phyloP scores from a whole-genome alignment of 2,329 filamentous ascomycete species.

The Botryosphaeria dothidea region DNA sequence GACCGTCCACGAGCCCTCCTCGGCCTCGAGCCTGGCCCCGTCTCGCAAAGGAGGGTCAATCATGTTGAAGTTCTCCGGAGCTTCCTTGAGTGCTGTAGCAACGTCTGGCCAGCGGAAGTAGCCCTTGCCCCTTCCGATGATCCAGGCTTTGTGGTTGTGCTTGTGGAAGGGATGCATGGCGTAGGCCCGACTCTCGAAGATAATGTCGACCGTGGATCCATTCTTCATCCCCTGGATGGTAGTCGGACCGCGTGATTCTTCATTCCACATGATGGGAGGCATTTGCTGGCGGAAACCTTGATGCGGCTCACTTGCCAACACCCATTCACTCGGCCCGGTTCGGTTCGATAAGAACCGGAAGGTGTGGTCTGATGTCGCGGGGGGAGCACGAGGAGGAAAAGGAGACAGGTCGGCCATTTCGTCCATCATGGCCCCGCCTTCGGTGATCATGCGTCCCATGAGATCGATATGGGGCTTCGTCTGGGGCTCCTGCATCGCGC shows the following conservation, averaged over 20 bases:
- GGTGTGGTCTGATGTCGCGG: constrained; percentile 20
- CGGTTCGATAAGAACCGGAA: constrained; percentile 23
- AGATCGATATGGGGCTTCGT: constrained; percentile 22
- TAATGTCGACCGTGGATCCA: constrained; percentile 34
- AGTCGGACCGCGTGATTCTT: constrained; percentile 29
- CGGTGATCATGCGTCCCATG: constrained; percentile 18
- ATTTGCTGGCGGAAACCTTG: constrained; percentile 25
- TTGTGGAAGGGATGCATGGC: constrained; percentile 65
- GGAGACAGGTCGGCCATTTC: constrained; percentile 22
- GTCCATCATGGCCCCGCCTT: constrained; percentile 20
- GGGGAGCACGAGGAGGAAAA: constrained; percentile 22
- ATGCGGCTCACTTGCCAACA: constrained; percentile 22
- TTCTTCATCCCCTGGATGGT: constrained; percentile 40
- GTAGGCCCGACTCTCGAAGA: constrained; percentile 37
- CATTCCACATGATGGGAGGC: constrained; percentile 24
- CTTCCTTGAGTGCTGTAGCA: constrained; percentile 49
- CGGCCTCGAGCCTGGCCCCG: constrained; percentile 26
- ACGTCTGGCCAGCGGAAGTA: constrained; percentile 55
- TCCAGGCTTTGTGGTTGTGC: constrained; percentile 62
- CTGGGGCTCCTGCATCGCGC: background rate
- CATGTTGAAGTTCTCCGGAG: constrained; percentile 58
- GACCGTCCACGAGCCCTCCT: constrained; percentile 22
- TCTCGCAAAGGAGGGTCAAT: constrained; percentile 57
- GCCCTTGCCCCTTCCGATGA: constrained; percentile 53
- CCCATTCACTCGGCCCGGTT: constrained; percentile 20